Evolutionary conservation across 1,284 basidiomycete genomes (phyloP), one percentile per base, ranked within the genome.

Genomic region (Neotropicomus parvogracilis): DNA sequence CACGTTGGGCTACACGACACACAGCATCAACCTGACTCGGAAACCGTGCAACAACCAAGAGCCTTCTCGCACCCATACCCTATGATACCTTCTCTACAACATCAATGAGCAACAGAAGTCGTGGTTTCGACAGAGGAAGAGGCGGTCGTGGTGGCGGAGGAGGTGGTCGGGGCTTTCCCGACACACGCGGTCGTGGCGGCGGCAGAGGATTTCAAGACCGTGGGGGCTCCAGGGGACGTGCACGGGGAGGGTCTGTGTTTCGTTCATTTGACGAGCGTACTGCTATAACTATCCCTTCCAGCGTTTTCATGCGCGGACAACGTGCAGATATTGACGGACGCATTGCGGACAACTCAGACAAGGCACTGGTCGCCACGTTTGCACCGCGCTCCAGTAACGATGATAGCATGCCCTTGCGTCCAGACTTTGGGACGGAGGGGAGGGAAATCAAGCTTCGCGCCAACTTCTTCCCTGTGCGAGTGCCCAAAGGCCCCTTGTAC

Each of bases 401-500:
- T 1, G 70, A 71, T 34, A 77, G 81, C 11, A 71, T 88, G 36
- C 88, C 88, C 12, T 54, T 77, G 7, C 80, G 88, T 20, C 85
- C 85, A 13, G 81, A 74, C 49, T 86, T 80, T 61, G 88, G 88
- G 4, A 81, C 71, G 0, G 58, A 56, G 1, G 88, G 88, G 8
- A 74, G 46, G 11, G 53, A 65, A 27, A 79, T 88, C 65, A 83
- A 77, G 54, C 70, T 90, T 32, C 79, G 87, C 12, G 73, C 85
- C 12, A 90, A 90, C 55, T 88, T 83, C 70, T 89, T 89, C 67
- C 80, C 86, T 1, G 72, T 90, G 16, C 72, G 72, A 34, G 68
- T 86, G 14, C 81, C 82, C 1, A 79, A 80, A 44, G 75, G 72
- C 0, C 75, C 80, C 1, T 56, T 88, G 10, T 79, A 74, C 58